These are phyloP conservation scores for Phialocephala sp. DNA, from an alignment of 2,329 filamentous ascomycete genomes.

Conservation along the genomic window DNA sequence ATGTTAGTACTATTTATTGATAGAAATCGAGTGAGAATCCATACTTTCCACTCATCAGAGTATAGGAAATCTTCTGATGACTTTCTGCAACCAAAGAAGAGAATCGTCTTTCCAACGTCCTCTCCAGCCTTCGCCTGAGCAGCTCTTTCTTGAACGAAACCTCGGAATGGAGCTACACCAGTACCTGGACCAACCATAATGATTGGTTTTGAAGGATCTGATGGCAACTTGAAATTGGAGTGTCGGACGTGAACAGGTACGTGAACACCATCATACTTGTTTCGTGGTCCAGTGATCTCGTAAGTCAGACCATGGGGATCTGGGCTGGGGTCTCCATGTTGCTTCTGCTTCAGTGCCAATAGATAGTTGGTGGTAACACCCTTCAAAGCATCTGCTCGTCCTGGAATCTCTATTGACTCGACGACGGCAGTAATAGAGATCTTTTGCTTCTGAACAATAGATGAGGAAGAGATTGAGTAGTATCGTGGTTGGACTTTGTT, in stretches of 20 bases:
- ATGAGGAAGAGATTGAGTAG: conserved; percentile 99
- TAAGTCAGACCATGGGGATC: conserved; percentile 86
- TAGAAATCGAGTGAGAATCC: conserved; percentile 43
- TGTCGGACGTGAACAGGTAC: conserved; percentile 95
- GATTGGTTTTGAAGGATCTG: conserved; percentile 89
- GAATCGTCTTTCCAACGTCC: conserved; percentile 81
- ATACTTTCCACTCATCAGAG: conserved; percentile 87
- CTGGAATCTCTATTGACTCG: conserved; percentile 79
- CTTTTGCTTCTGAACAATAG: conserved; percentile 89
- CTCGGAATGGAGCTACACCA: conserved; percentile 95
- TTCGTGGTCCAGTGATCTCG: conserved; percentile 84
- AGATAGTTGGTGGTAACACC: conserved; percentile 98
- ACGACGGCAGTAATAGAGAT: conserved; percentile 96
- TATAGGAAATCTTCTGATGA: conserved; percentile 92
- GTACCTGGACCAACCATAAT: conserved; percentile 98
- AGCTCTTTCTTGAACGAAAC: conserved; percentile 91
- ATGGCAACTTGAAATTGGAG: conserved; percentile 99
- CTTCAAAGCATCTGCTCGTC: conserved; percentile 78
- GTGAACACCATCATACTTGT: conserved; percentile 96
- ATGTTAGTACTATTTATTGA: conserved; percentile 30
- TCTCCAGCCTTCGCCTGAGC: conserved; percentile 80
- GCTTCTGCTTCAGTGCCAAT: conserved; percentile 92
- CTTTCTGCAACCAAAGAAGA: conserved; percentile 96
- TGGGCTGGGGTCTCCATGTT: conserved; percentile 83
- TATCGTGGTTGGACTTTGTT: conserved; percentile 97